Conservation (phyloP, 305 asterid species). For the Fraxinus albicans region DNA sequence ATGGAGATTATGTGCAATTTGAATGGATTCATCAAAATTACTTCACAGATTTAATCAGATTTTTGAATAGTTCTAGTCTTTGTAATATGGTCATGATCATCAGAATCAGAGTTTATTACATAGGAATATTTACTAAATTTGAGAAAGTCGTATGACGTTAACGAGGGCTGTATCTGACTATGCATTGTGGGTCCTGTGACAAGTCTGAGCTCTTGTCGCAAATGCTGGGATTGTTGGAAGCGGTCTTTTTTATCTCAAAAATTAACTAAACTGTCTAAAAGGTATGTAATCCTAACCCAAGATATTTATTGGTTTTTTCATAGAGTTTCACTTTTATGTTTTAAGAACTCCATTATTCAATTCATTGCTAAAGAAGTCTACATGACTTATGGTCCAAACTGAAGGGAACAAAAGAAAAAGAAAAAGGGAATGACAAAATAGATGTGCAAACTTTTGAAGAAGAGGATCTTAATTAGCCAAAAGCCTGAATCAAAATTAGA, state of each 20-base stretch:
- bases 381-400: not conserved
- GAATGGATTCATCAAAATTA: not conserved
- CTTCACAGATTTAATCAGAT: not conserved
- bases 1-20: not conserved
- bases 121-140: not conserved
- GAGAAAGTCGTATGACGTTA: not conserved
- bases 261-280: not conserved
- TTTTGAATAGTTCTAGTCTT: not conserved
- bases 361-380: not conserved
- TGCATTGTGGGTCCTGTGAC: not conserved
- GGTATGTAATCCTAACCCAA: not conserved
- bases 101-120: not conserved
- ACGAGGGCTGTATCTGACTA: not conserved
- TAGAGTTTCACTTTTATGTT: not conserved
- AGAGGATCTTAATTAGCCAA: not conserved
- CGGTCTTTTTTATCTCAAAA: not conserved
- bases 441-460: not conserved
- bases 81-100: not conserved
- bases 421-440: not conserved
- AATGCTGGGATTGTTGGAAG: not conserved
- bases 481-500: not conserved
- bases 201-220: not conserved
- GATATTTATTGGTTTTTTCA: not conserved
- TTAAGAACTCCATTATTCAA: not conserved
- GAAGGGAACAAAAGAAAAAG: not conserved